Evolutionary conservation across 1,284 basidiomycete species (phyloP).

Genomic region (Xerocomus amazonicus): DNA sequence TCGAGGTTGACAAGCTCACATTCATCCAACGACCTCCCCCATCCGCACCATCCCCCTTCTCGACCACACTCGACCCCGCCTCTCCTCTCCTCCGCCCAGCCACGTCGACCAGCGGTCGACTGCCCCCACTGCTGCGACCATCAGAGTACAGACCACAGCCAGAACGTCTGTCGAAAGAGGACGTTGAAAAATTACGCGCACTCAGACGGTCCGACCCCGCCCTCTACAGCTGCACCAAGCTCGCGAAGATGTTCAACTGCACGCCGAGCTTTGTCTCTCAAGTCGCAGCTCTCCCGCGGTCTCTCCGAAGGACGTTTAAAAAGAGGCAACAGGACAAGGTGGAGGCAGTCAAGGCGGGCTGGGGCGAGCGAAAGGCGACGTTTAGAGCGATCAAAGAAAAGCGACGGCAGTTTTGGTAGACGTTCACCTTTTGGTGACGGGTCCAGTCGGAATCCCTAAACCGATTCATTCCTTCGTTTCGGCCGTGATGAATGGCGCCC

Average conservation of each 20-base stretch:
- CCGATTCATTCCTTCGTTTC: too few species aligned
- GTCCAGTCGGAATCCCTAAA: background rate
- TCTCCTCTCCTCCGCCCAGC: slow-evolving; percentile 59
- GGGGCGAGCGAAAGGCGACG: slow-evolving; percentile 58
- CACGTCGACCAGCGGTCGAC: slow-evolving; percentile 27
- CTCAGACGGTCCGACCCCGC: slow-evolving; percentile 52
- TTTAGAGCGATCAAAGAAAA: slow-evolving; percentile 53
- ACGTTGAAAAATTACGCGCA: slow-evolving; percentile 52
- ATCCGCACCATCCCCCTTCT: slow-evolving; percentile 63
- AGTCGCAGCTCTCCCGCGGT: slow-evolving; percentile 53
- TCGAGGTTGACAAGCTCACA: slow-evolving; percentile 56
- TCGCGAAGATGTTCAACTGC: slow-evolving; percentile 59
- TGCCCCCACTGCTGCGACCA: slow-evolving; percentile 46
- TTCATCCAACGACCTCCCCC: slow-evolving; percentile 79
- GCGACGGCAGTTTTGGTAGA: slow-evolving; percentile 56
- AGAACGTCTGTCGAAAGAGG: slow-evolving; percentile 47
- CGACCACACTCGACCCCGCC: slow-evolving; percentile 60
- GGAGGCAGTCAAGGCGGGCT: slow-evolving; percentile 41
- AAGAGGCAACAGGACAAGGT: slow-evolving; percentile 40
- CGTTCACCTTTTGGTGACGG: background rate
- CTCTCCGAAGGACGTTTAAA: slow-evolving; percentile 39
- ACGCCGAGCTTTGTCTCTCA: slow-evolving; percentile 52
- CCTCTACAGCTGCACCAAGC: slow-evolving; percentile 45
- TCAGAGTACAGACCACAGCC: slow-evolving; percentile 35
- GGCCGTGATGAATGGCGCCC: too few species aligned